phyloP scores from a whole-genome alignment of 257 asterid genomes.

The Fraxinus americana region DNA sequence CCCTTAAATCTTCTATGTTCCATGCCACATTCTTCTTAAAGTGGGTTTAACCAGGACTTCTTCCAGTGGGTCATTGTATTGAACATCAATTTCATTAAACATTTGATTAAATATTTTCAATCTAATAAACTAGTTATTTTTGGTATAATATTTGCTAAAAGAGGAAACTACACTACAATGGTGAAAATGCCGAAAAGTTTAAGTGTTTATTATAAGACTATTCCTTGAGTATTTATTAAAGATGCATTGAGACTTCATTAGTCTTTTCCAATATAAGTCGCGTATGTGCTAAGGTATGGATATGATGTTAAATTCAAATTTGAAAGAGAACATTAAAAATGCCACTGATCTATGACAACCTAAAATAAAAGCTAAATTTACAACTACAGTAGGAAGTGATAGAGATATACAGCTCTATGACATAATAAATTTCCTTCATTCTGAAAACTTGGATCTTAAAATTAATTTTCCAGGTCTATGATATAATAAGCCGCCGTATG shows the following conservation, averaged over 20 bases:
- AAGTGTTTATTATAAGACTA: background rate
- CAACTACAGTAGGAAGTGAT: background rate
- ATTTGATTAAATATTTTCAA: background rate
- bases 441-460: too few species aligned
- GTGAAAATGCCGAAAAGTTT: background rate
- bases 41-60: slow-evolving; percentile 1
- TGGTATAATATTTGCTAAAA: background rate
- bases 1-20: too few species aligned
- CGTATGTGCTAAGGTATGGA: background rate
- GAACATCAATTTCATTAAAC: background rate
- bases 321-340: background rate
- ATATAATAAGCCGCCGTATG: too few species aligned
- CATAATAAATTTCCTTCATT: too few species aligned
- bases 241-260: background rate
- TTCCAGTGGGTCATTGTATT: background rate
- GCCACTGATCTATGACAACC: background rate
- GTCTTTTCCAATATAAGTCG: background rate
- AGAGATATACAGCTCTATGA: background rate
- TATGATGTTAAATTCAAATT: background rate
- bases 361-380: background rate
- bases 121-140: background rate
- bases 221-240: background rate
- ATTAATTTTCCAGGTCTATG: background rate
- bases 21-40: background rate
- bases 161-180: background rate